Evolutionary conservation across 2,329 filamentous ascomycete species (phyloP).

Genomic region (Furcasterigmium sp.): DNA sequence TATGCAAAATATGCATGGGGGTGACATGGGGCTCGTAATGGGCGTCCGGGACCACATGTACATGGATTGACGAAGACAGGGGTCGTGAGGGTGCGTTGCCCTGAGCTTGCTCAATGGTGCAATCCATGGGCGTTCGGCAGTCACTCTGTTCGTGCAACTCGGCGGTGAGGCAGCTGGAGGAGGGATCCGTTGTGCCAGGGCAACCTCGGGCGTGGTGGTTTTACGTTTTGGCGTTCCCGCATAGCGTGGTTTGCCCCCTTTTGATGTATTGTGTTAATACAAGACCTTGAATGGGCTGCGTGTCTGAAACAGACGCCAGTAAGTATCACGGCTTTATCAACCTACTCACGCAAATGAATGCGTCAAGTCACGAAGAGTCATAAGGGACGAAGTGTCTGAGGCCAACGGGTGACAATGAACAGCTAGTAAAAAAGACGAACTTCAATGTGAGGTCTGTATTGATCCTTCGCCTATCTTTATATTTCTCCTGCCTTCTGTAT

Average conservation of each 20-base stretch:
- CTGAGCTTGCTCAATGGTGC: neutral
- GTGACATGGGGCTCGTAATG: slow-evolving; percentile 40
- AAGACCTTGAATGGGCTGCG: neutral
- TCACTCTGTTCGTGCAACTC: neutral
- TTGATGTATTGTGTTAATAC: neutral
- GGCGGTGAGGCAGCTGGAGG: neutral
- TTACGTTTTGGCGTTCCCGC: neutral
- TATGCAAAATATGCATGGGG: slow-evolving; percentile 34
- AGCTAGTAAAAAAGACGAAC: too few species aligned
- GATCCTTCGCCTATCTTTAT: too few species aligned
- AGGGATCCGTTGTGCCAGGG: neutral
- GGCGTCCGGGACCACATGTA: slow-evolving; percentile 46
- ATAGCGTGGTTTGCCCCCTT: neutral
- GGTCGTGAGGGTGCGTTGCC: neutral
- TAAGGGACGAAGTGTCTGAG: too few species aligned
- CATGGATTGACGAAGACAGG: slow-evolving; percentile 33
- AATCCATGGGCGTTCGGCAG: too few species aligned
- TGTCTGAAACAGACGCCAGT: neutral
- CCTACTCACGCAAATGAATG: too few species aligned
- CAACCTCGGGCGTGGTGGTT: neutral
- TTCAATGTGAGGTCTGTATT: too few species aligned
- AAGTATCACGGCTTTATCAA: too few species aligned
- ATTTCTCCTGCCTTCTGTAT: too few species aligned
- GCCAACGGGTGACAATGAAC: too few species aligned
- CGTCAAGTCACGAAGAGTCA: too few species aligned